Percentiles rank a stretch among this genome's conserved stretches.
Evolutionary conservation across 352 stramenopile species (phyloP).

Genomic region (Pilasporangium apinafurcum): DNA sequence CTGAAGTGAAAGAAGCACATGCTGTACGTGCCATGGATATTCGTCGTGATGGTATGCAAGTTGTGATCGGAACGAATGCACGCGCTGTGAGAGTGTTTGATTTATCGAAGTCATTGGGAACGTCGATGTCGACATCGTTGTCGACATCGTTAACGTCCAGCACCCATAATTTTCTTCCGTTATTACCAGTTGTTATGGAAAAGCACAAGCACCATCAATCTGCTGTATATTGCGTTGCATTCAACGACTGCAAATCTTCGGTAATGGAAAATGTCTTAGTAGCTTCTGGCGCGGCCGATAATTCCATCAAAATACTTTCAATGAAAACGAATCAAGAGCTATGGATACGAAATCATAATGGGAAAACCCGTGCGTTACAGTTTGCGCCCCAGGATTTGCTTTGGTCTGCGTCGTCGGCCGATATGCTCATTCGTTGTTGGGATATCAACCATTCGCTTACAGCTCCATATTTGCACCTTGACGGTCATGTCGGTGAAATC

Average conservation of each 20-base stretch:
- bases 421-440: conserved; percentile 47
- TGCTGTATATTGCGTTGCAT: conserved; percentile 49
- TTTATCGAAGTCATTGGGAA: conserved; percentile 10
- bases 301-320: conserved; percentile 51
- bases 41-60: conserved; percentile 19
- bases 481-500: conserved; percentile 65
- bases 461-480: conserved; percentile 21
- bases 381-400: conserved; percentile 29
- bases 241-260: conserved; percentile 13
- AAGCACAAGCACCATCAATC: conserved; percentile 55
- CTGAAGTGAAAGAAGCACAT: conserved; percentile 45
- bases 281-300: conserved; percentile 49
- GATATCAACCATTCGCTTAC: conserved; percentile 20
- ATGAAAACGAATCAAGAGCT: conserved; percentile 13
- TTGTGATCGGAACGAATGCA: conserved; percentile 63
- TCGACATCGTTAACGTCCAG: too few species aligned
- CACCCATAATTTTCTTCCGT: conserved; percentile 23
- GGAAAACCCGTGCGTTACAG: conserved; percentile 42
- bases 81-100: conserved; percentile 50
- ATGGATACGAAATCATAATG: conserved; percentile 25
- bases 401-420: conserved; percentile 30
- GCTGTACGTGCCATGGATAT: conserved; percentile 50
- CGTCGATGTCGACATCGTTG: not conserved
- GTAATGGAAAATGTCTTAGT: conserved; percentile 16
- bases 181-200: conserved; percentile 47